Conservation (phyloP, 2,329 filamentous ascomycete genomes). For the Periconia macrospinosa region DNA sequence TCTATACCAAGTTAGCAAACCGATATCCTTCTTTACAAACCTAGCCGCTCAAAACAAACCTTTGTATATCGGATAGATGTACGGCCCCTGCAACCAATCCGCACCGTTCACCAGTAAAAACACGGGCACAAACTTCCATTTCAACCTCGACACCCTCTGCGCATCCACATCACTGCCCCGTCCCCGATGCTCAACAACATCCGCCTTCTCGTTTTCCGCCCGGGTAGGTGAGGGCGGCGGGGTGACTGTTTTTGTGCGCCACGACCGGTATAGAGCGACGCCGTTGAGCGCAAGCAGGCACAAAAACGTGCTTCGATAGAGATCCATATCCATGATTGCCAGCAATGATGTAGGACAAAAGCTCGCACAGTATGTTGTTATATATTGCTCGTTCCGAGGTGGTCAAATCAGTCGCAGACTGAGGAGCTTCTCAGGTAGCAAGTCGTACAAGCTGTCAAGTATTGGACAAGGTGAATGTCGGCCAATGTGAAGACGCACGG, state of each 20-base stretch:
- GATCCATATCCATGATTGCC: constrained; percentile 24
- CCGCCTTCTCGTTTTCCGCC: constrained; percentile 15
- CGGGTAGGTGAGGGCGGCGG: constrained; percentile 6
- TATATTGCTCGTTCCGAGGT: neutral
- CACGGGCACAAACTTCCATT: constrained; percentile 48
- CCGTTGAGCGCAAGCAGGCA: constrained; percentile 30
- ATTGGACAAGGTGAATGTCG: no score
- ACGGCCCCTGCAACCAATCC: constrained; percentile 54
- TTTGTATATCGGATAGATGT: constrained; percentile 58
- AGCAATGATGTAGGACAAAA: neutral
- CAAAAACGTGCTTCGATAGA: constrained; percentile 33
- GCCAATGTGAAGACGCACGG: no score
- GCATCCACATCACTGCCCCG: constrained; percentile 22
- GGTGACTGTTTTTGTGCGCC: constrained; percentile 19
- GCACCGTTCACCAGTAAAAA: constrained; percentile 49
- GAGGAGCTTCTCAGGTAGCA: neutral
- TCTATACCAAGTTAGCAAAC: constrained; percentile 27
- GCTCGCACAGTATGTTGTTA: neutral
- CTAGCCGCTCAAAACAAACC: constrained; percentile 18
- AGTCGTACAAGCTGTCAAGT: no score
- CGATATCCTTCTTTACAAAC: neutral
- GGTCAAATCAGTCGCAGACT: neutral
- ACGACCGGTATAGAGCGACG: constrained; percentile 27
- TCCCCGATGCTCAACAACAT: constrained; percentile 21
- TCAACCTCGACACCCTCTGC: constrained; percentile 40